Base-by-base conservation (phyloP, 129 eudicot genomes). In the Oenanthe sinensis region DNA sequence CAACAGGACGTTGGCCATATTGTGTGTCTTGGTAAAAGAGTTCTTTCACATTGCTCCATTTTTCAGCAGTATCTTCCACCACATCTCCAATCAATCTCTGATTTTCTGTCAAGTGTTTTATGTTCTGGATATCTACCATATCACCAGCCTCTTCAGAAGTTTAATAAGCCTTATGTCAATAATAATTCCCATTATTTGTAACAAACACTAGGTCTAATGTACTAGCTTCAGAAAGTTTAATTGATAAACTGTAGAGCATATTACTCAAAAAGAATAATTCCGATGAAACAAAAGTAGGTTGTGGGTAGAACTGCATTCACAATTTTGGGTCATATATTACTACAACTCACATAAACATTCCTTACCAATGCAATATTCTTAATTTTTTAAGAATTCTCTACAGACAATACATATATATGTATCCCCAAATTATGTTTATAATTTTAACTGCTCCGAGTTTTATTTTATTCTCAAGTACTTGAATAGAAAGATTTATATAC, bases 91-190 rank as follows among this genome's bases (percentile, higher is more conserved):
- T 85, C 75, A 88, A 65, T 75, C 71, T 72, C 80, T 82, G 80
- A 45, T 82, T 65, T 80, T 88, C 87, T 9, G 90, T 91, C 84
- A 91, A 88, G 90, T 93, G 98, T 88, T 89, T 85, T 82, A 93
- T 86, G 76, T 88, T 82, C 79, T 80, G 50, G 45, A 91, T 86
- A 78, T 83, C 88, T 39, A 91, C 77, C 78, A 85, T 85, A 79
- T 84, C 77, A 77, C 84, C 78, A 39, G 93, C 96, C 86, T 89
- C 98, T 92, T 71, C 60, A 63, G 39, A 6, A 75, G 49, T 30
- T 22, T 49, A 78, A 78, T 79, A 79, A 74, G 30, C 79, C 36
- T 19, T 36, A 75, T 36, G 22, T 19, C 26, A 48, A 70, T 13
- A 65, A 43, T 37, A 54, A 2, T 65, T 63, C 5, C 8, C 68